phyloP scores from a whole-genome alignment of 2,329 filamentous ascomycete species.

The Penicillium fuscoglaucum region DNA sequence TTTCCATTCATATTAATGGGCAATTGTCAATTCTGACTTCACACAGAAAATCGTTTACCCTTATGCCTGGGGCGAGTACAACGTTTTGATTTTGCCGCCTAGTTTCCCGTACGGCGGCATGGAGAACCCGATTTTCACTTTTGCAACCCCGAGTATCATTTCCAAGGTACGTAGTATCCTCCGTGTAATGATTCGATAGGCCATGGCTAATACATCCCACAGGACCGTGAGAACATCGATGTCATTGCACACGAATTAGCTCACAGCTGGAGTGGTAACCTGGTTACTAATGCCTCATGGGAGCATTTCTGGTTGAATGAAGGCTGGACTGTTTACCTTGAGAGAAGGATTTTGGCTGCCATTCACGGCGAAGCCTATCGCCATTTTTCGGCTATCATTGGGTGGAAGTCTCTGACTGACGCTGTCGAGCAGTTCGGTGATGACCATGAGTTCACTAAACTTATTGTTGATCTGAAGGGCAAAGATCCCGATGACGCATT shows the following conservation, averaged over 20 bases:
- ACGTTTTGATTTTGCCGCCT: conserved; percentile 83
- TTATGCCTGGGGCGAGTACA: conserved; percentile 94
- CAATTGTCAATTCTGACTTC: conserved; percentile 13
- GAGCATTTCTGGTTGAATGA: conserved; percentile 63
- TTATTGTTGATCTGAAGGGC: conserved; percentile 82
- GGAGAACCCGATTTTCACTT: conserved; percentile 93
- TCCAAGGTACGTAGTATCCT: conserved; percentile 58
- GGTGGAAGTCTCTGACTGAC: conserved; percentile 87
- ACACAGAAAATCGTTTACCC: conserved; percentile 67
- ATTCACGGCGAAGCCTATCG: conserved; percentile 78
- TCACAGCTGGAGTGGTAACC: conserved; percentile 84
- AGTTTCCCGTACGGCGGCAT: conserved; percentile 83
- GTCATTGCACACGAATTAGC: conserved; percentile 86
- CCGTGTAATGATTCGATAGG: neutral
- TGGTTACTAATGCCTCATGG: conserved; percentile 56
- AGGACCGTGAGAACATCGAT: conserved; percentile 84
- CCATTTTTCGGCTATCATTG: conserved; percentile 93
- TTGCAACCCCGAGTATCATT: conserved; percentile 91
- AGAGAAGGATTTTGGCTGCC: conserved; percentile 64
- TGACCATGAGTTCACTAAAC: conserved; percentile 89
- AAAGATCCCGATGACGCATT: conserved; percentile 96
- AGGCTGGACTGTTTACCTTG: conserved; percentile 94
- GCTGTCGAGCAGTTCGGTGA: conserved; percentile 74
- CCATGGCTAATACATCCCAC: neutral
- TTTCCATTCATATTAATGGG: neutral